These are phyloP conservation scores for Cicer judaicum DNA, from an alignment of 306 rosid genomes.

Conservation along the genomic window DNA sequence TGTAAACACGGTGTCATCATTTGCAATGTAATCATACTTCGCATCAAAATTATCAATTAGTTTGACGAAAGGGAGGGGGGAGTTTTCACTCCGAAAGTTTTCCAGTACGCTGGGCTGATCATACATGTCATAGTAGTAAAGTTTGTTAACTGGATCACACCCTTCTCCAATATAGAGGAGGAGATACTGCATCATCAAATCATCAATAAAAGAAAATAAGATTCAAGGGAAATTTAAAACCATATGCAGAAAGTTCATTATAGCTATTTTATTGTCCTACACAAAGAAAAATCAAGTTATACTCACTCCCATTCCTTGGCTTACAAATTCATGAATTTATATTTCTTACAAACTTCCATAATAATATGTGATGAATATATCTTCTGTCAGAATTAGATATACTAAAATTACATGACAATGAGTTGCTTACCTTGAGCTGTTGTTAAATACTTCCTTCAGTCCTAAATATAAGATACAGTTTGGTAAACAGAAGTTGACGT, in stretches of 20 bases:
- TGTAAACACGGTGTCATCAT: slow-evolving; percentile 83
- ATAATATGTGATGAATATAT: slow-evolving; percentile 12
- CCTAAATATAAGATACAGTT: too few relatives aligned
- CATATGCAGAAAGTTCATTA: slow-evolving; percentile 2
- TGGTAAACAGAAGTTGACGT: too few relatives aligned
- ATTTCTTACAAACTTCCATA: slow-evolving; percentile 10
- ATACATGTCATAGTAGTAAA: slow-evolving; percentile 83
- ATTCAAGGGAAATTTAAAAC: slow-evolving; percentile 27
- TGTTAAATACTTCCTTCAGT: not conserved
- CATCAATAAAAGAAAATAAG: slow-evolving; percentile 39
- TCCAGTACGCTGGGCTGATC: slow-evolving; percentile 69
- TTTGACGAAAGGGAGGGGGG: slow-evolving; percentile 73
- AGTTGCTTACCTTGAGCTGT: not conserved
- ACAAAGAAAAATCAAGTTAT: slow-evolving; percentile 35
- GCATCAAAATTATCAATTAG: slow-evolving; percentile 84
- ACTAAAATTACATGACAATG: slow-evolving; percentile 5
- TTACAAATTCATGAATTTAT: slow-evolving; percentile 32
- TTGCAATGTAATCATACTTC: slow-evolving; percentile 72
- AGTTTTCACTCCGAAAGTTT: slow-evolving; percentile 63
- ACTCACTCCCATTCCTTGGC: slow-evolving; percentile 19
- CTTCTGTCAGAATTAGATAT: not conserved
- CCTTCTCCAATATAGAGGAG: slow-evolving; percentile 68
- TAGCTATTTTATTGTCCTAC: slow-evolving; percentile 13
- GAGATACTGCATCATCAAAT: slow-evolving; percentile 69
- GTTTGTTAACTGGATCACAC: slow-evolving; percentile 93